Conservation (phyloP, 139 green algal genomes). For the Auxenochlorella pyrenoidosa region DNA sequence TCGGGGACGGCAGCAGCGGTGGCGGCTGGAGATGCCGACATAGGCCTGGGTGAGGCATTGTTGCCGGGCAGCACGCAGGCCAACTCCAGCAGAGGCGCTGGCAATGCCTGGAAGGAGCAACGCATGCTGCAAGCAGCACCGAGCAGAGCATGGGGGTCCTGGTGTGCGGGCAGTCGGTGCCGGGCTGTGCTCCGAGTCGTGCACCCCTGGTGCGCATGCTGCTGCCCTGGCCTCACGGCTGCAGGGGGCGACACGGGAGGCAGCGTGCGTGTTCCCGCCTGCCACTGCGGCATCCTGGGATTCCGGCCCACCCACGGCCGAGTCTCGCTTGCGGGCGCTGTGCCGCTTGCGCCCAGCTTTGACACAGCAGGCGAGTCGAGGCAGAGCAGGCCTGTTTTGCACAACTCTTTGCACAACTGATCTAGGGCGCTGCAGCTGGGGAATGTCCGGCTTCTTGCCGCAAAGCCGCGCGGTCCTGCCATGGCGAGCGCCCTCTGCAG, state of each 20-base stretch:
- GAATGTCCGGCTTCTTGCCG: too few relatives aligned
- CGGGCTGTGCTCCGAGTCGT: too few relatives aligned
- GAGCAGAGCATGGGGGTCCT: too few relatives aligned
- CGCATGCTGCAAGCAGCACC: too few relatives aligned
- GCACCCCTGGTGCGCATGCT: too few relatives aligned
- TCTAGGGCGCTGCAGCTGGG: background rate
- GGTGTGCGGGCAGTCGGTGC: too few relatives aligned
- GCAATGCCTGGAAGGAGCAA: too few relatives aligned
- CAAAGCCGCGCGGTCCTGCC: constrained; percentile 33
- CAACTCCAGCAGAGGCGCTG: too few relatives aligned
- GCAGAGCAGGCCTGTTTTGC: background rate
- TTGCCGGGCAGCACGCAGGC: too few relatives aligned
- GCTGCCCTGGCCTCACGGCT: too few relatives aligned
- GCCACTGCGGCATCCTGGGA: constrained; percentile 89
- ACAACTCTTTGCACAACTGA: background rate
- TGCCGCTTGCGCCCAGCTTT: constrained; percentile 85
- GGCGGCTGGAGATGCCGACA: constrained; percentile 74
- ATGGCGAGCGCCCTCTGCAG: constrained; percentile 4
- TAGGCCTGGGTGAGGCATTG: constrained; percentile 77
- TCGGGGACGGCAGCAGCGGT: constrained; percentile 90
- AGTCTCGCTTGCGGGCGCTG: constrained; percentile 60
- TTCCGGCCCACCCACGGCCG: constrained; percentile 87
- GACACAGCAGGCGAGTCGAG: constrained; percentile 59
- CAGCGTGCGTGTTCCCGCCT: constrained; percentile 89
- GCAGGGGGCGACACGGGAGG: constrained; percentile 87